Evolutionary conservation across 2,329 filamentous ascomycete genomes (phyloP).

Genomic region (Pseudocercospora fijiensis): DNA sequence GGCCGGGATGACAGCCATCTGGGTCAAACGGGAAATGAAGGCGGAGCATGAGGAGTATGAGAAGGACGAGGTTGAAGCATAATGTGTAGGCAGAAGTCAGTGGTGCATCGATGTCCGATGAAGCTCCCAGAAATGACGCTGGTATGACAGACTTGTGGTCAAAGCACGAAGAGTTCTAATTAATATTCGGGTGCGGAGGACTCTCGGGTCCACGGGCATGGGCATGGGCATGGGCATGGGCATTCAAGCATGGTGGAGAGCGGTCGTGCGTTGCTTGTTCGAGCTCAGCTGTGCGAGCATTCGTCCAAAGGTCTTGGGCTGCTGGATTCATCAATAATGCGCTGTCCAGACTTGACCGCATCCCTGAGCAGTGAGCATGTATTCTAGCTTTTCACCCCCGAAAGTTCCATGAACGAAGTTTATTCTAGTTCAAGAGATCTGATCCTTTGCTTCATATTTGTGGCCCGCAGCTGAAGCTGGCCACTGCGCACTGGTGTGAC

Average conservation of each 20-base stretch:
- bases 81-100: background rate
- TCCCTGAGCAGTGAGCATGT: background rate
- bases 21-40: conserved; percentile 35
- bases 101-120: background rate
- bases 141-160: background rate
- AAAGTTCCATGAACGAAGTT: background rate
- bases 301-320: background rate
- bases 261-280: background rate
- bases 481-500: background rate
- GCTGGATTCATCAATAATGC: background rate
- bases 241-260: background rate
- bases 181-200: no score
- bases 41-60: conserved; percentile 34
- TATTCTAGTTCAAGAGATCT: background rate
- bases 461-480: background rate
- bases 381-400: background rate
- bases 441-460: background rate
- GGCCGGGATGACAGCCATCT: conserved; percentile 26
- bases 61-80: conserved; percentile 28
- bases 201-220: background rate
- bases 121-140: background rate
- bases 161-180: background rate
- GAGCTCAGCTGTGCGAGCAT: background rate
- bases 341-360: background rate
- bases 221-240: background rate